Conservation (phyloP, 495 filamentous ascomycete genomes). For the Penicillium odoratum region DNA sequence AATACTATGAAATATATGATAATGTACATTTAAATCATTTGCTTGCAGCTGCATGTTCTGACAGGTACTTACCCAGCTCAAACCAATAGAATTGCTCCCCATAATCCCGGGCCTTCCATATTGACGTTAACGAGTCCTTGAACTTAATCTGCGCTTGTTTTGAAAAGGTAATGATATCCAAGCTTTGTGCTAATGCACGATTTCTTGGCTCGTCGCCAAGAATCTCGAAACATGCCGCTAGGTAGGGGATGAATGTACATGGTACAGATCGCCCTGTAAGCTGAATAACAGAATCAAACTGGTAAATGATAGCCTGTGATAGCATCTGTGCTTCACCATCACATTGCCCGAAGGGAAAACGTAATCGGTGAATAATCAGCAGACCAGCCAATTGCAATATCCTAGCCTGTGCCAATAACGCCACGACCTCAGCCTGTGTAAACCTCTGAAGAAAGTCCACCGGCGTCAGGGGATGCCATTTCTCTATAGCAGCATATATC, state of each 20-base stretch:
- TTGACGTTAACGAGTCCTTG: background rate
- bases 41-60: background rate
- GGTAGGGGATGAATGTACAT: conserved; percentile 18
- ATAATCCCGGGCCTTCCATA: conserved; percentile 17
- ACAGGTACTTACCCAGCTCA: conserved; percentile 9
- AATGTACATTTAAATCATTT: background rate
- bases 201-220: background rate
- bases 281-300: conserved; percentile 18
- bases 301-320: conserved; percentile 11
- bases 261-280: conserved; percentile 13
- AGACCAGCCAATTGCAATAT: conserved; percentile 16
- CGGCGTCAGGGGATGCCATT: conserved; percentile 14
- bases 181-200: background rate
- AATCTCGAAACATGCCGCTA: conserved; percentile 22
- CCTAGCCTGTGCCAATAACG: conserved; percentile 17
- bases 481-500: conserved; percentile 6
- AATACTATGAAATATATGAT: no score
- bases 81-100: conserved; percentile 18
- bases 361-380: conserved; percentile 19
- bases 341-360: conserved; percentile 12
- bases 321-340: conserved; percentile 9
- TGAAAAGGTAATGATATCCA: conserved; percentile 16
- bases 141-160: conserved; percentile 14
- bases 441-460: conserved; percentile 15
- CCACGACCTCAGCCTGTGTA: conserved; percentile 10